A percentile compares a stretch with the other conserved stretches of the same genome.
Evolutionary conservation across 1,284 basidiomycete species (phyloP).

Genomic region (Takashimella koratensis): DNA sequence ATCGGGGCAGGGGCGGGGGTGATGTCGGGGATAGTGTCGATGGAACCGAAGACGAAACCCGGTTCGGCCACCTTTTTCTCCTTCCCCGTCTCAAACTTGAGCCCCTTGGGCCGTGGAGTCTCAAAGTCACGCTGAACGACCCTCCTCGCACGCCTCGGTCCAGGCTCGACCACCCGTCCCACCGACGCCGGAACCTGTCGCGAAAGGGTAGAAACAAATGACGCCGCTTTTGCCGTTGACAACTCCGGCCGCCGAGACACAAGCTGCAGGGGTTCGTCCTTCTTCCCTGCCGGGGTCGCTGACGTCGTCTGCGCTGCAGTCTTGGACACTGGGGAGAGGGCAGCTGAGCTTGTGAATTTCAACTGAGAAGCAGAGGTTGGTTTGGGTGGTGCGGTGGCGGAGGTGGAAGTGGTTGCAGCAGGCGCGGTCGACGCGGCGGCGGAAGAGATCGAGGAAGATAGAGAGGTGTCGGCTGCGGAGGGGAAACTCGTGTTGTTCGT

Average conservation of each 20-base stretch:
- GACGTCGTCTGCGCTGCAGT: not conserved
- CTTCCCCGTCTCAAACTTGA: not conserved
- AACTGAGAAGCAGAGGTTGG: not conserved
- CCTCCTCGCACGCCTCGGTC: not conserved
- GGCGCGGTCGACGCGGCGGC: constrained; percentile 10
- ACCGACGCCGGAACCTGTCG: not conserved
- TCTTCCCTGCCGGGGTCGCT: too few relatives aligned
- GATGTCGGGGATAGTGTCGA: constrained; percentile 1
- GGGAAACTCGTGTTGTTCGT: not conserved
- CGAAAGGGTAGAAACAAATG: not conserved
- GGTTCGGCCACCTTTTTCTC: constrained; percentile 1
- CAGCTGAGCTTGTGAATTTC: not conserved
- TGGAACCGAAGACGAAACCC: too few relatives aligned
- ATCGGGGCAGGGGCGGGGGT: constrained; percentile 1
- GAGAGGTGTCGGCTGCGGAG: not conserved
- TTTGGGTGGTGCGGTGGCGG: not conserved
- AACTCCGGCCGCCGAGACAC: not conserved
- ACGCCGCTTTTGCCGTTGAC: not conserved
- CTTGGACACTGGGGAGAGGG: not conserved
- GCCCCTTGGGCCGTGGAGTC: not conserved
- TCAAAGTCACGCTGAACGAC: not conserved
- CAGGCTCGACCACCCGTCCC: not conserved
- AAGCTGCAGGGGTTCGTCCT: not conserved
- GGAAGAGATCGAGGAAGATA: constrained; percentile 2
- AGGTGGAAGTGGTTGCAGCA: constrained; percentile 14